Evolutionary conservation across 495 filamentous ascomycete genomes (phyloP).

Genomic region (Penicillium paxilli): DNA sequence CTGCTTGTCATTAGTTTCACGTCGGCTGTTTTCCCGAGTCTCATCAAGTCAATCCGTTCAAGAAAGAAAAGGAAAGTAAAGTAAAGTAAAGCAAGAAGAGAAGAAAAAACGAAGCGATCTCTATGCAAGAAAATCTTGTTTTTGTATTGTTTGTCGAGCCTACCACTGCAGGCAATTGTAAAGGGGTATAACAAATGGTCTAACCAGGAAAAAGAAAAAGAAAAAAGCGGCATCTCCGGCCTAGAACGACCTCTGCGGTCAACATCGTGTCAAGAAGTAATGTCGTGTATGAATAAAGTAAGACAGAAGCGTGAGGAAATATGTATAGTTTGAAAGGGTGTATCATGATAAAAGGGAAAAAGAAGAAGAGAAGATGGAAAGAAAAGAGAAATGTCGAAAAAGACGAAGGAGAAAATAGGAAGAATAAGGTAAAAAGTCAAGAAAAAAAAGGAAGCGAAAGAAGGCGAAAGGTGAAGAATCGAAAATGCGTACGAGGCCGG

Average conservation of each 20-base stretch:
- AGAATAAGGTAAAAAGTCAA: conserved; percentile 7
- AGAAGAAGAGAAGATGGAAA: conserved; percentile 1
- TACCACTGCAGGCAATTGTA: background rate
- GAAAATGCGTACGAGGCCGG: conserved; percentile 27
- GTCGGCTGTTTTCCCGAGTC: too few relatives aligned
- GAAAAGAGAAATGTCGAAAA: conserved; percentile 4
- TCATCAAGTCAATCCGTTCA: too few relatives aligned
- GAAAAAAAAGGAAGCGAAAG: conserved; percentile 2
- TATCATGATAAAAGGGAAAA: conserved; percentile 5
- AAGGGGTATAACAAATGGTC: conserved; percentile 27
- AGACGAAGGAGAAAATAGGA: conserved; percentile 6
- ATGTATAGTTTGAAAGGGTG: background rate
- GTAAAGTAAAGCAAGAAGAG: background rate
- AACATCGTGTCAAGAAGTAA: conserved; percentile 10
- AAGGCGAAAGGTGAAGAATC: conserved; percentile 7
- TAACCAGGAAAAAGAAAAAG: conserved; percentile 20
- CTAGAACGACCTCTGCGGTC: conserved; percentile 5
- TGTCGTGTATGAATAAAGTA: background rate
- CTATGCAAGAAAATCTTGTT: background rate
- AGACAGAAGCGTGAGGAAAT: background rate
- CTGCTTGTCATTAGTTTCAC: too few relatives aligned
- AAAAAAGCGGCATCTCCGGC: conserved; percentile 6
- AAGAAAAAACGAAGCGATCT: background rate
- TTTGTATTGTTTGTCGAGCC: background rate
- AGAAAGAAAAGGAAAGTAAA: too few relatives aligned